Base-by-base conservation (phyloP, 2,329 filamentous ascomycete genomes). In the Fusarium sulawesiense region DNA sequence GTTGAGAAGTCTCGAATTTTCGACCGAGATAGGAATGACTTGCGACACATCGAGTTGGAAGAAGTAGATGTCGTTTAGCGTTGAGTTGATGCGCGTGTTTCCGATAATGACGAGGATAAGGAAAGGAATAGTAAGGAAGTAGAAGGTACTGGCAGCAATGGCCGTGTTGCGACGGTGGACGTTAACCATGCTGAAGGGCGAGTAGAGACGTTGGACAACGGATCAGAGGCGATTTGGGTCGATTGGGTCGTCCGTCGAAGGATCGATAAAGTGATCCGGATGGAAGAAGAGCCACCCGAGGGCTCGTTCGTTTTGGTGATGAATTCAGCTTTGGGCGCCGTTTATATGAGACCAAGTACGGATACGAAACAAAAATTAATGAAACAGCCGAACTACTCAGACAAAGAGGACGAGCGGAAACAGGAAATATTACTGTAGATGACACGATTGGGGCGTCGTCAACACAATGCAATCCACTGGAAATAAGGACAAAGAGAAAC, bases 21-120 rank as follows among this genome's bases (percentile, higher is more conserved):
- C 91, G 18, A 93, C 87, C 7, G 87, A 89, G 34, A 88, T 83
- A 0, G 92, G 92, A 60, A 97, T 91, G 77, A 98, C 91, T 75
- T 97, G 87, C 72, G 92, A 88, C 50, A 98, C 86, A 80, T 97
- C 88, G 75, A 98, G 88, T 74, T 91, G 91, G 80, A 97, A 91
- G 80, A 98, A 96, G 82, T 92, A 97, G 73, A 92, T 93, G 61
- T 88, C 82, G 64, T 86, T 87, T 34, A 94, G 83, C 9, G 92
- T 86, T 18, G 84, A 76, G 60, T 85, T 86, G 73, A 89, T 83
- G 74, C 84, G 85, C 56, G 90, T 91, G 80, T 92, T 94, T 72
- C 93, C 94, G 72, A 97, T 88, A 74, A 93, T 86, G 74, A 88
- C 92, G 72, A 97, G 87, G 66, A 97, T 87, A 41, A 97, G 84